Percentiles rank a stretch among this genome's conserved stretches.
phyloP scores from a whole-genome alignment of 1,139 yeast genomes.

The Taiozyma sp. region DNA sequence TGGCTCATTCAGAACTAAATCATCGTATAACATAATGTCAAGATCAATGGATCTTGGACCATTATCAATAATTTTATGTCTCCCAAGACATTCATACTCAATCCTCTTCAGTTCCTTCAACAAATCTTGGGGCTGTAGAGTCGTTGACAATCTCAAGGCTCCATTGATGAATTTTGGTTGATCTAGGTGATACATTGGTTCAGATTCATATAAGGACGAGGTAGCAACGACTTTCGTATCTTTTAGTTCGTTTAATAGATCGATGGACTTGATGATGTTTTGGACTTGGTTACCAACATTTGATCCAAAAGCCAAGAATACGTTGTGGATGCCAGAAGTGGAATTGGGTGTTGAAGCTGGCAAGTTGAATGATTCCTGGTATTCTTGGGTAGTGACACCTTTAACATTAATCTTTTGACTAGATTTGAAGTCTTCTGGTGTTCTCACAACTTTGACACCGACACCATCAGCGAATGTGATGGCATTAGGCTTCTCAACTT shows the following conservation, averaged over 20 bases:
- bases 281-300: slow-evolving; percentile 68
- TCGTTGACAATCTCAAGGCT: slow-evolving; percentile 56
- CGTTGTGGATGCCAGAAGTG: slow-evolving; percentile 37
- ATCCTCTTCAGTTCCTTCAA: slow-evolving; percentile 60
- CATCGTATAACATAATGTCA: slow-evolving; percentile 65
- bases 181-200: slow-evolving; percentile 85
- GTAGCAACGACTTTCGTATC: slow-evolving; percentile 50
- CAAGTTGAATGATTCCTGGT: slow-evolving; percentile 21
- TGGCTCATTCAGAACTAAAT: slow-evolving; percentile 38
- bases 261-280: slow-evolving; percentile 56
- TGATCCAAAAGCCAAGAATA: slow-evolving; percentile 84
- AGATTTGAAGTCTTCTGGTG: slow-evolving; percentile 29
- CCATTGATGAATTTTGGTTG: slow-evolving; percentile 87
- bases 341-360: slow-evolving; percentile 15
- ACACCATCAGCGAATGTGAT: slow-evolving; percentile 84
- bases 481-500: slow-evolving; percentile 84
- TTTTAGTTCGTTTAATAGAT: slow-evolving; percentile 35
- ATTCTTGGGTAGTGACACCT: not conserved
- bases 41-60: slow-evolving; percentile 91
- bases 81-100: slow-evolving; percentile 64
- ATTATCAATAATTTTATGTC: slow-evolving; percentile 76
- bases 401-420: slow-evolving; percentile 7
- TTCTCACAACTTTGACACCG: slow-evolving; percentile 69
- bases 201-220: slow-evolving; percentile 79
- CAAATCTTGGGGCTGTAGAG: slow-evolving; percentile 56